Evolutionary conservation across 441 rosid genomes (phyloP).

Genomic region (Euphorbia corollata): DNA sequence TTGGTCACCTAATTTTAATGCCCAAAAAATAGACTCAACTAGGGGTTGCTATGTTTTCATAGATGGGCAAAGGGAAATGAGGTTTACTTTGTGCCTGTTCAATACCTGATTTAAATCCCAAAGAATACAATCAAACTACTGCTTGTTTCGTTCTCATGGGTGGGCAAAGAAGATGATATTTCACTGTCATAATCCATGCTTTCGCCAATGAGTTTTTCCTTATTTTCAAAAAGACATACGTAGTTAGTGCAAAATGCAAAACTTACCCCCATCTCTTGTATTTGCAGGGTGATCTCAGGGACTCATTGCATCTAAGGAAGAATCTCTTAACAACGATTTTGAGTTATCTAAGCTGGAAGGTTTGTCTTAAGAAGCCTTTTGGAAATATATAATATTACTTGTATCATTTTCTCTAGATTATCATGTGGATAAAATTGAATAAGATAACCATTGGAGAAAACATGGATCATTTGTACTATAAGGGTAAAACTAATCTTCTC

Average conservation of each 20-base stretch:
- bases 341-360: slow-evolving; percentile 59
- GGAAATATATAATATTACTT: slow-evolving; percentile 4
- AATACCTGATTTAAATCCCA: not conserved
- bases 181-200: not conserved
- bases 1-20: not conserved
- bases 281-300: slow-evolving; percentile 74
- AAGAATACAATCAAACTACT: not conserved
- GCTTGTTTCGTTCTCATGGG: not conserved
- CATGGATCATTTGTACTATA: not conserved
- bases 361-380: slow-evolving; percentile 29
- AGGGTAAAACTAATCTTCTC: not conserved
- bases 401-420: not conserved
- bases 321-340: slow-evolving; percentile 62
- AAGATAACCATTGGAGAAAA: not conserved
- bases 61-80: not conserved
- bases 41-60: not conserved
- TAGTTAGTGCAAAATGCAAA: not conserved
- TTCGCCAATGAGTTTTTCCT: not conserved
- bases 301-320: slow-evolving; percentile 72
- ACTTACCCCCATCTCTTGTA: not conserved
- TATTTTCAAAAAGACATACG: not conserved
- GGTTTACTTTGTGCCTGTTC: not conserved
- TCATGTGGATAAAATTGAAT: not conserved
- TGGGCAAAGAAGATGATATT: slow-evolving; percentile 4
- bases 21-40: not conserved